Percentiles rank a stretch among this genome's conserved stretches.
Conservation (phyloP, 495 filamentous ascomycete genomes). For the Annulohypoxylon moriforme region DNA sequence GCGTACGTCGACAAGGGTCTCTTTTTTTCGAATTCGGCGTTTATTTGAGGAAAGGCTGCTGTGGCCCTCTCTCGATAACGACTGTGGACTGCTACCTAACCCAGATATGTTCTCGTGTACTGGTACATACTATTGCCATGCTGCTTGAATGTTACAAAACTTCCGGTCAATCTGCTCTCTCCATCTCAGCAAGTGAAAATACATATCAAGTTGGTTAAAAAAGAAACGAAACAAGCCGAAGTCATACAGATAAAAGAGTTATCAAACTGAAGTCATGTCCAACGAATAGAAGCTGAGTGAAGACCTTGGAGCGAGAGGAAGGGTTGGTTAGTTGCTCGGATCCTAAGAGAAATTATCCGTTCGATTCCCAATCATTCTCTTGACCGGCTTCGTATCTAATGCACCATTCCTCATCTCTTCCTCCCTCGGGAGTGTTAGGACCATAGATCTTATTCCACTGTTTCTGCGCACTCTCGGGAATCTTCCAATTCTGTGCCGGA, state of each 20-base stretch:
- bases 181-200: conserved; percentile 6
- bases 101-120: background rate
- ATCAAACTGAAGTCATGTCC: background rate
- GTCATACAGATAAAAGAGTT: background rate
- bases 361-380: conserved; percentile 3
- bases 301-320: background rate
- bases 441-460: conserved; percentile 29
- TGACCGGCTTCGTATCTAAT: conserved; percentile 5
- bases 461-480: conserved; percentile 19
- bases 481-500: conserved; percentile 52
- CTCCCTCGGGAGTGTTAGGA: conserved; percentile 1
- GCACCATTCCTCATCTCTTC: conserved; percentile 9
- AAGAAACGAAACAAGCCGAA: background rate
- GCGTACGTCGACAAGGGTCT: background rate
- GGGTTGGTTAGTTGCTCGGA: background rate
- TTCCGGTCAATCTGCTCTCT: background rate
- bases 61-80: background rate
- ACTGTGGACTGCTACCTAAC: background rate
- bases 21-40: background rate
- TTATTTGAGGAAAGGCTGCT: background rate
- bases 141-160: background rate
- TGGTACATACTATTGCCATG: background rate
- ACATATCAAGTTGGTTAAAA: background rate
- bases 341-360: background rate
- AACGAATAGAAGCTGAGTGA: conserved; percentile 11